Evolutionary conservation across 129 eudicot genomes (phyloP), one percentile per base, ranked within the genome.

Genomic region (Flaveria ramosissima): DNA sequence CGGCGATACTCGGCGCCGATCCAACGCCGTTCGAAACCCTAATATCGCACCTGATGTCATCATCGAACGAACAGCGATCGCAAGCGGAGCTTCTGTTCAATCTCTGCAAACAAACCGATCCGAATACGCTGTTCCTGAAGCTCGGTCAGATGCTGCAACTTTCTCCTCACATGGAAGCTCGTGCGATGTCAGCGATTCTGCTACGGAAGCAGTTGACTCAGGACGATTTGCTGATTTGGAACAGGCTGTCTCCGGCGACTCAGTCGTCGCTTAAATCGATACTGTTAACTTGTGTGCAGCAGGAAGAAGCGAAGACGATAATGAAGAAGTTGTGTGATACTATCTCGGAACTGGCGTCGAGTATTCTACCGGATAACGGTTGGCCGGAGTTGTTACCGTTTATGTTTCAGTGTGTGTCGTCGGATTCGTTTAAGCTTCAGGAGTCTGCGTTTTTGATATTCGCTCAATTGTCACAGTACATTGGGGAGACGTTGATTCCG

Each of bases 331-430:
- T 95, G 0, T 95, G 99, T 68, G 99, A 95, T 62, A 95, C 99
- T 8, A 69, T 95, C 5, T 92, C 99, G 8, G 99, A 95, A 51
- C 88, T 95, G 0, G 99, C 99, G 17, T 89, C 99, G 0, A 87
- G 85, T 68, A 83, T 95, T 30, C 45, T 95, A 24, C 89, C 91
- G 0, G 96, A 95, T 1, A 88, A 89, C 51, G 86, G 86, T 4
- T 95, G 99, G 99, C 92, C 96, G 10, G 97, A 95, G 42, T 66
- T 95, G 6, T 74, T 95, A 76, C 99, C 99, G 3, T 95, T 95
- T 77, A 92, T 95, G 97, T 95, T 95, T 43, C 92, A 91, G 69
- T 95, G 97, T 63, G 97, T 95, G 7, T 86, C 94, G 0, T 84
- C 91, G 27, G 89, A 88, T 24, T 77, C 83, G 13, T 67, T 75